phyloP scores from a whole-genome alignment of 805 yeast genomes.

The Zygotorulaspora sp. region DNA sequence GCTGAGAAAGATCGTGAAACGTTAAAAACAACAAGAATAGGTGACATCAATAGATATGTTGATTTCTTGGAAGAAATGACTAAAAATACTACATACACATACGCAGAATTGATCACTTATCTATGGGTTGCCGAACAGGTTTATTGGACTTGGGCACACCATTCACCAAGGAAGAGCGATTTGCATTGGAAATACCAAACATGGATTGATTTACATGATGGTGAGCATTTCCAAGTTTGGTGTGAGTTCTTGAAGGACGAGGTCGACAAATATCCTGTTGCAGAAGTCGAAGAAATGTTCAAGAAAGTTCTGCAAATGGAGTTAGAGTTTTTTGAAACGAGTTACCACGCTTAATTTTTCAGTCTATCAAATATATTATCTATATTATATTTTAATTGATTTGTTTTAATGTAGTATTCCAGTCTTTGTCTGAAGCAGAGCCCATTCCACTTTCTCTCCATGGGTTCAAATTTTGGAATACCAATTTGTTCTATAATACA shows the following conservation, averaged over 20 bases:
- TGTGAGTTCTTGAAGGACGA: constrained; percentile 43
- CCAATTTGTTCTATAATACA: constrained; percentile 79
- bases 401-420: constrained; percentile 31
- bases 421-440: constrained; percentile 43
- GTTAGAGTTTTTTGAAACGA: constrained; percentile 44
- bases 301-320: constrained; percentile 39
- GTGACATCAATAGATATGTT: constrained; percentile 39
- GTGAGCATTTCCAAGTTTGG: constrained; percentile 46
- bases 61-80: constrained; percentile 34
- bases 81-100: constrained; percentile 28
- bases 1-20: constrained; percentile 15
- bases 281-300: constrained; percentile 33
- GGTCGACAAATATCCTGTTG: constrained; percentile 37
- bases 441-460: constrained; percentile 58
- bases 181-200: constrained; percentile 45
- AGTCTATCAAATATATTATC: constrained; percentile 10
- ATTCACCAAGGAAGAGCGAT: constrained; percentile 30
- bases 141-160: constrained; percentile 50
- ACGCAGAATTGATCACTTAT: constrained; percentile 42
- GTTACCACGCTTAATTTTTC: constrained; percentile 34
- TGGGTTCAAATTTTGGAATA: constrained; percentile 44
- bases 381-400: constrained; percentile 9
- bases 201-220: constrained; percentile 52
- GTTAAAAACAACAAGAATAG: constrained; percentile 15
- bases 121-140: constrained; percentile 47